Conservation (phyloP, 345 rosid genomes). For the Acer saccharum region DNA sequence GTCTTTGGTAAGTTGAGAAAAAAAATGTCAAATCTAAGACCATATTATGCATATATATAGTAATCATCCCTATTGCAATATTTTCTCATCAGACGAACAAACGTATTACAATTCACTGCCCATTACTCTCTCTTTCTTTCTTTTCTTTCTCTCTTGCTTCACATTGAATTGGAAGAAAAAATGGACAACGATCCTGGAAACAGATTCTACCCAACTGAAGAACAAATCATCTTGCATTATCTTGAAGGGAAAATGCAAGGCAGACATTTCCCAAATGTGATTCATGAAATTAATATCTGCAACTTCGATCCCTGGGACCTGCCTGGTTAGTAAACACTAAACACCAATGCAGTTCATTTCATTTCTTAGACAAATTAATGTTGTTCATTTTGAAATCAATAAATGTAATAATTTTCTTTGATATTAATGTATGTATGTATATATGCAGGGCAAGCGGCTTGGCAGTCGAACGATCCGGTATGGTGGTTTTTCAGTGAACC, state of each 20-base stretch:
- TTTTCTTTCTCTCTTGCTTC: not conserved
- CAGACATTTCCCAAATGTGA: not conserved
- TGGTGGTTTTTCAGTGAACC: conserved; percentile 43
- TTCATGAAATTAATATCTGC: conserved; percentile 21
- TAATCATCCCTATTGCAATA: not conserved
- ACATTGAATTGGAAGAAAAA: too few relatives aligned
- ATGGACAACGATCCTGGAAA: conserved; percentile 19
- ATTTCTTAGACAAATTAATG: not conserved
- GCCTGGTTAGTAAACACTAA: conserved; percentile 32
- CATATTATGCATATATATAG: too few relatives aligned
- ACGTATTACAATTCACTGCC: not conserved
- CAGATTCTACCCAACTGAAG: conserved; percentile 35
- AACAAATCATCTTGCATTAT: conserved; percentile 22
- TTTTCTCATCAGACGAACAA: not conserved
- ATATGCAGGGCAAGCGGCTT: not conserved
- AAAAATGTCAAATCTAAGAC: not conserved
- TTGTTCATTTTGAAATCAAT: not conserved
- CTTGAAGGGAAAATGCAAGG: conserved; percentile 23
- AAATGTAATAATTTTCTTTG: too few relatives aligned
- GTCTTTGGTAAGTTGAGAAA: conserved; percentile 5
- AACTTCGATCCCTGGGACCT: conserved; percentile 28
- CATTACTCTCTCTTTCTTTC: not conserved
- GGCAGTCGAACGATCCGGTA: conserved; percentile 17
- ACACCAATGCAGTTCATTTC: not conserved
- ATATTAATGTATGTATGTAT: not conserved